Evolutionary conservation across 1,284 basidiomycete genomes (phyloP).

Genomic region (Rhodotorula sp.): DNA sequence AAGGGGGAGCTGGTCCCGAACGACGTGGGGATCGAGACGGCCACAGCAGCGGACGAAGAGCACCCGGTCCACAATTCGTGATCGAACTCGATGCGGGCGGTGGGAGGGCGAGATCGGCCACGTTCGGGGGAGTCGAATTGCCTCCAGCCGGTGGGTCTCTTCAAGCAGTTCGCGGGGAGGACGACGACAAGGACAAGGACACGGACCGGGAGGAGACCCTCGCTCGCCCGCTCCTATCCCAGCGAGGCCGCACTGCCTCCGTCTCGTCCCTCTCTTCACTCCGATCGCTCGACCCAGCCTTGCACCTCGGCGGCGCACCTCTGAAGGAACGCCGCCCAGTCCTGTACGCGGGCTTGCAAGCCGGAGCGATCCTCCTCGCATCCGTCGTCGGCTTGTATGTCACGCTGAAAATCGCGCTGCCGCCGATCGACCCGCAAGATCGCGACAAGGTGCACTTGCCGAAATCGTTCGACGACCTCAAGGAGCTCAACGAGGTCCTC

Average conservation of each 20-base stretch:
- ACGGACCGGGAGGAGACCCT: neutral
- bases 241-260: constrained; percentile 22
- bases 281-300: constrained; percentile 20
- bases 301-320: constrained; percentile 32
- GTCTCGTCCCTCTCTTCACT: constrained; percentile 24
- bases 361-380: constrained; percentile 67
- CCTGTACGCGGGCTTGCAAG: constrained; percentile 74
- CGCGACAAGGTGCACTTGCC: constrained; percentile 47
- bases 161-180: neutral
- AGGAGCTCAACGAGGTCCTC: constrained; percentile 47
- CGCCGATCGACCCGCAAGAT: constrained; percentile 44
- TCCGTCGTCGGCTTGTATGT: constrained; percentile 40
- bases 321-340: constrained; percentile 54
- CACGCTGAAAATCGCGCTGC: constrained; percentile 37
- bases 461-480: constrained; percentile 50
- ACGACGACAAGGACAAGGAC: neutral
- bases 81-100: constrained; percentile 20
- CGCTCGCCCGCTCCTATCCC: neutral
- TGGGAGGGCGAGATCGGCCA: constrained; percentile 15
- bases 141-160: neutral
- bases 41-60: neutral
- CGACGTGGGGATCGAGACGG: neutral
- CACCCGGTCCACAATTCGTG: constrained; percentile 19
- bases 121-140: constrained; percentile 33
- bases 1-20: neutral